Evolutionary conservation across 345 rosid genomes (phyloP).

Genomic region (Rubroshorea leprosula): DNA sequence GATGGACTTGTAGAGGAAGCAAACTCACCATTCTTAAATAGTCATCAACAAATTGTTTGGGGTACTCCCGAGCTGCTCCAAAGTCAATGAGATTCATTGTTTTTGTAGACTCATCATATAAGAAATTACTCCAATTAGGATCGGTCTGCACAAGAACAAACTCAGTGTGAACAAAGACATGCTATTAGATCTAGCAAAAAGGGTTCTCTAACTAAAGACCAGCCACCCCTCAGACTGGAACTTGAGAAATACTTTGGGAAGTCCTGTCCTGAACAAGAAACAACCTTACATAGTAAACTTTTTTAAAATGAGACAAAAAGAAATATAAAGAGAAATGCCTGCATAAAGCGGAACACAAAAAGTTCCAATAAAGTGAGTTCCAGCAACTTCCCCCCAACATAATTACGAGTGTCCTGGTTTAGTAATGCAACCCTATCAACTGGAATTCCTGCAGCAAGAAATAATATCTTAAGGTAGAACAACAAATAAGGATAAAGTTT

Average conservation of each 20-base stretch:
- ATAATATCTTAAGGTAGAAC: slow-evolving; percentile 11
- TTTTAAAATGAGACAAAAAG: slow-evolving; percentile 2
- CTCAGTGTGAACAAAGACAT: slow-evolving; percentile 6
- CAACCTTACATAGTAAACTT: background rate
- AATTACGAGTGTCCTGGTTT: slow-evolving; percentile 68
- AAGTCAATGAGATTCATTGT: slow-evolving; percentile 85
- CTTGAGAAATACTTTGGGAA: slow-evolving; percentile 1
- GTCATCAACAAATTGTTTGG: slow-evolving; percentile 81
- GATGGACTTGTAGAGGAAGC: background rate
- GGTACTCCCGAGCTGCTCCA: slow-evolving; percentile 92
- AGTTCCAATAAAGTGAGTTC: slow-evolving; percentile 84
- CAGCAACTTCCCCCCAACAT: slow-evolving; percentile 76
- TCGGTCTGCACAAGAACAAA: slow-evolving; percentile 59
- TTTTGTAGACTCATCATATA: slow-evolving; percentile 58
- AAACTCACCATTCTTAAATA: slow-evolving; percentile 74
- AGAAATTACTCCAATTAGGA: slow-evolving; percentile 97
- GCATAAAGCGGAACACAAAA: slow-evolving; percentile 90
- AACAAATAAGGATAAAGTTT: background rate
- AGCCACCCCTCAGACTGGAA: background rate
- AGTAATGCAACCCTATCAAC: slow-evolving; percentile 81
- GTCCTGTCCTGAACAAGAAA: background rate
- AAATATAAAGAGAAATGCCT: slow-evolving; percentile 29
- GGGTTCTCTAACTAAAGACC: background rate
- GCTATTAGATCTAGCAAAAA: too few species aligned
- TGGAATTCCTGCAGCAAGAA: slow-evolving; percentile 56